Evolutionary conservation across 768 basidiomycete species (phyloP), one percentile per base, ranked within the genome.

Genomic region (Neoboletus brunneissimus): DNA sequence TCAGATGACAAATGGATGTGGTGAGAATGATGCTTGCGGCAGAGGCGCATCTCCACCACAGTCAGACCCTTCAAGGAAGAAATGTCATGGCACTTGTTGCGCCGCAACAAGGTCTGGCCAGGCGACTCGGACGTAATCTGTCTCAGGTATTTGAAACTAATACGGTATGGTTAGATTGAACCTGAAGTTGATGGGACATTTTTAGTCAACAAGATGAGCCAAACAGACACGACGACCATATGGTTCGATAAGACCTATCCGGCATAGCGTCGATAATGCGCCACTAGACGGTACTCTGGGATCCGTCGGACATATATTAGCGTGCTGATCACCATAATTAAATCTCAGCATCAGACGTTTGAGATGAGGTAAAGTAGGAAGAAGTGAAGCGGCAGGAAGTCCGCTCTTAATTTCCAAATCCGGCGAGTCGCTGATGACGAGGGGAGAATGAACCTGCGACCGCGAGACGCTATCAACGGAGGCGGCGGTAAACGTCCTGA

Each of bases 301-400:
- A 52, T 46, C 27, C 42, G 12, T 41, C 59, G 54, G 53, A 55
- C 0, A 32, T 11, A 46, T 8, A 13, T 40, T 44, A n/a, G 27
- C 48, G 46, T 43, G 48, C 20, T 53, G 56, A 62, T 62, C 59
- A 23, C 31, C 48, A 48, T 32, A 49, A 50, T 55, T 53, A 55
- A 52, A 34, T 16, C 51, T 23, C 46, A 22, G n/a, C 53, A 23
- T 27, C 13, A 12, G 9, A n/a, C 29, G 42, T 25, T 3, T 25
- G 18, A 8, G n/a, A 42, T 51, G 60, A 62, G 62, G 54, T 62
- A 58, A 32, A 62, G 38, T 29, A 11, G 9, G 22, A 25, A 44
- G 15, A 51, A 32, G 51, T 5, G 18, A 18, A 32, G 35, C 31
- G 23, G 32, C 11, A 35, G 32, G 35, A 27, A 38, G 38, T 12